A percentile compares a stretch with the other conserved stretches of the same genome.
These are phyloP conservation scores for Smittium culicis DNA, from an alignment of 371 early-diverging fungal species.

Conservation along the genomic window DNA sequence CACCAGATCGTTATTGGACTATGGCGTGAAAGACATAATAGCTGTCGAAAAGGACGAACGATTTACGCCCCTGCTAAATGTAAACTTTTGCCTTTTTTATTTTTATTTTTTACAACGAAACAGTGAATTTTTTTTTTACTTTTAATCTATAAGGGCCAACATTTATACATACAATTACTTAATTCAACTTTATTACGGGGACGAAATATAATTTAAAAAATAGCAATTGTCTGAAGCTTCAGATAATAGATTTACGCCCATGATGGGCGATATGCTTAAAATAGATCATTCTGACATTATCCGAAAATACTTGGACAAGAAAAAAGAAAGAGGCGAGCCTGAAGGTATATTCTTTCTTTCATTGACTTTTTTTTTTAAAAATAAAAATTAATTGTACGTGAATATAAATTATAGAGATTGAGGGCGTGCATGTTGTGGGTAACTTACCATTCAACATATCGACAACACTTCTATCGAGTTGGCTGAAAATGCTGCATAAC, in stretches of 20 bases:
- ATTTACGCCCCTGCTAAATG: conserved; percentile 52
- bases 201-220: too few species aligned
- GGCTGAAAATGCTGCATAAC: conserved; percentile 45
- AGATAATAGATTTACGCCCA: conserved; percentile 28
- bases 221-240: conserved; percentile 29
- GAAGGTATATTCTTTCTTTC: not conserved
- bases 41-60: conserved; percentile 66
- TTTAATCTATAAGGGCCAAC: too few species aligned
- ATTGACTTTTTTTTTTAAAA: conserved; percentile 4
- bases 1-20: conserved; percentile 59
- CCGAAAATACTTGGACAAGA: not conserved
- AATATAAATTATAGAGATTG: conserved; percentile 8
- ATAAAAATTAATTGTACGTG: not conserved
- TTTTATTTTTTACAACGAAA: not conserved
- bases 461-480: conserved; percentile 55
- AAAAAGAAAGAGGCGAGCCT: too few species aligned
- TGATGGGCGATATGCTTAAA: conserved; percentile 49
- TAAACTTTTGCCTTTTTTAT: conserved; percentile 17
- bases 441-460: conserved; percentile 71
- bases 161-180: too few species aligned
- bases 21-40: conserved; percentile 47
- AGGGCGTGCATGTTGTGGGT: conserved; percentile 39
- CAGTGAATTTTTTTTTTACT: not conserved
- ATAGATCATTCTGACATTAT: conserved; percentile 31
- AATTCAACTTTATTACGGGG: too few species aligned